phyloP scores from a whole-genome alignment of 2,329 filamentous ascomycete species.

The Phyllosticta capitalensis region DNA sequence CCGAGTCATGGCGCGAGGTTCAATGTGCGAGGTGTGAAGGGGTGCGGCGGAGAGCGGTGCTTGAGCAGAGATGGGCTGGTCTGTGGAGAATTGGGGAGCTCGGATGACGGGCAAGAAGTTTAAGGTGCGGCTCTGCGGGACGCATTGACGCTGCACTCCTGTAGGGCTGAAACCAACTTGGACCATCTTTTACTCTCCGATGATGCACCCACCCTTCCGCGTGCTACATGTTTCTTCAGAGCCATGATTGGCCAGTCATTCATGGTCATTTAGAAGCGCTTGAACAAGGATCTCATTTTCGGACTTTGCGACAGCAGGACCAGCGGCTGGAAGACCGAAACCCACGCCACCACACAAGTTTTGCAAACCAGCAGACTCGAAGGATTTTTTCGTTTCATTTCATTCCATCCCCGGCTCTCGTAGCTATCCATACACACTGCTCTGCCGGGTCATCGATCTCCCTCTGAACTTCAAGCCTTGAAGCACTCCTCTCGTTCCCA shows the following conservation, averaged over 20 bases:
- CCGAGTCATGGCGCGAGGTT: background rate
- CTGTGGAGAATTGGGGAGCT: background rate
- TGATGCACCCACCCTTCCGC: background rate
- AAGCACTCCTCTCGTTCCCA: background rate
- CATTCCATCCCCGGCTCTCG: background rate
- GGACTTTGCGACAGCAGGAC: too few species aligned
- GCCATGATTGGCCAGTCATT: too few species aligned
- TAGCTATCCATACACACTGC: background rate
- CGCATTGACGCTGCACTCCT: constrained; percentile 1
- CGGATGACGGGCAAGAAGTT: constrained; percentile 2
- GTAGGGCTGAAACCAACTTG: constrained; percentile 9
- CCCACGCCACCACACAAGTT: background rate
- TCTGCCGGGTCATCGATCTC: background rate
- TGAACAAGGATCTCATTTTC: too few species aligned
- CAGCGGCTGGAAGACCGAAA: too few species aligned
- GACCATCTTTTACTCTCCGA: background rate
- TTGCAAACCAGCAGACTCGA: background rate
- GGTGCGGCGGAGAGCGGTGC: background rate
- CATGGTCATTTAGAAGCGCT: too few species aligned
- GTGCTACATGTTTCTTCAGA: too few species aligned
- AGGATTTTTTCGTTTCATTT: background rate
- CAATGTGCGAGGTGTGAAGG: background rate
- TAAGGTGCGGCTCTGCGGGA: constrained; percentile 13
- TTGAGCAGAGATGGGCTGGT: background rate
- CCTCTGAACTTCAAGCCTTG: background rate